A percentile compares a stretch with the other conserved stretches of the same genome.
These are phyloP conservation scores for Immersiella caudata DNA, from an alignment of 495 filamentous ascomycete species.

Conservation along the genomic window DNA sequence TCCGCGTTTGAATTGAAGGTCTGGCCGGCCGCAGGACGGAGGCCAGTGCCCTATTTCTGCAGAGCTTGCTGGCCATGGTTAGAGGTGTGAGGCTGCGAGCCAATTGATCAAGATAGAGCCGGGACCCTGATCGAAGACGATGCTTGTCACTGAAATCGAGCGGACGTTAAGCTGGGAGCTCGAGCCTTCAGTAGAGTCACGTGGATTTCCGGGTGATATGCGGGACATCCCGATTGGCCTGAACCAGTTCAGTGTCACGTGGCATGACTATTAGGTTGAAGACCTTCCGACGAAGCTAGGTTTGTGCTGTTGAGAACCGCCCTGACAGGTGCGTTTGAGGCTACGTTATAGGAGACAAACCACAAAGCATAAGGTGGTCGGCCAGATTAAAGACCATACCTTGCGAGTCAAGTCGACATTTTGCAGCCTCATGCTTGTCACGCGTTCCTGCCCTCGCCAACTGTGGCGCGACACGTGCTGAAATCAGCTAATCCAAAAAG, in stretches of 20 bases:
- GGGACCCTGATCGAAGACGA: constrained; percentile 29
- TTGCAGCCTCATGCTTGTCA: neutral
- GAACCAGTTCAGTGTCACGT: neutral
- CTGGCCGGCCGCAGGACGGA: constrained; percentile 60
- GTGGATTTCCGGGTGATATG: constrained; percentile 19
- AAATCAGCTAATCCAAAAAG: constrained; percentile 7
- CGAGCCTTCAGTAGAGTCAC: constrained; percentile 15
- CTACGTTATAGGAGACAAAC: too few species aligned
- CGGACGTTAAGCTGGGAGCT: constrained; percentile 27
- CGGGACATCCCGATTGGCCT: neutral
- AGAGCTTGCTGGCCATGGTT: constrained; percentile 69
- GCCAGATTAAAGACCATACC: too few species aligned
- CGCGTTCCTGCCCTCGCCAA: constrained; percentile 15
- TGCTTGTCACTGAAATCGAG: constrained; percentile 20
- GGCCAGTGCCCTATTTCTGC: constrained; percentile 62
- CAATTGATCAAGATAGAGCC: constrained; percentile 47
- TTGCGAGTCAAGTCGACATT: neutral
- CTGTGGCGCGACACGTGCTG: constrained; percentile 36
- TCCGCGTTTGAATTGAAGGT: constrained; percentile 37
- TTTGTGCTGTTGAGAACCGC: too few species aligned
- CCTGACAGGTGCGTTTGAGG: too few species aligned
- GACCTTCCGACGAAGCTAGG: too few species aligned
- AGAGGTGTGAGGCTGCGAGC: constrained; percentile 43
- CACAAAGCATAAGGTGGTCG: too few species aligned
- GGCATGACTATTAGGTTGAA: neutral